Base-by-base conservation (phyloP, 129 eudicot species). In the Scalesia atractyloides region DNA sequence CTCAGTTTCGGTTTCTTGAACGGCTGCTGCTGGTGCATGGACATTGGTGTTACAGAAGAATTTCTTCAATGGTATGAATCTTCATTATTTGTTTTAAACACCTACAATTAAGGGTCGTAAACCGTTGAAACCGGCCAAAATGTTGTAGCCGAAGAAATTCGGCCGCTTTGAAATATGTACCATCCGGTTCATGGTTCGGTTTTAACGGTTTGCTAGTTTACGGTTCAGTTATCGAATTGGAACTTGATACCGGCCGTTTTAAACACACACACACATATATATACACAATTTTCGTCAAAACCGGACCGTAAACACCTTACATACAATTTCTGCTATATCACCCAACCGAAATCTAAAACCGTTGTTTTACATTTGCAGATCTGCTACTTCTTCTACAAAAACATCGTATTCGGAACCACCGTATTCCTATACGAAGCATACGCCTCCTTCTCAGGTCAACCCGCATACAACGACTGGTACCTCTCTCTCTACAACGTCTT, bases 11-110 rank as follows among this genome's bases (percentile, higher is more conserved):
- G 64, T 94, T 76, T 74, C 79, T 94, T 72, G 98, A 94, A 60
- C 87, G 98, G 8, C 64, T 94, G 79, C 89, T 94, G 36, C 69
- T 94, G 82, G 98, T 94, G 52, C 98, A 94, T 66, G 98, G 98
- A 26, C 98, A 94, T 78, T 94, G 98, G 98, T 94, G 97, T 84
- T 94, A 94, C 93, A 78, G 97, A 80, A 87, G 98, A 76, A 90
- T 94, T 72, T 82, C 97, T 16, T 84, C 91, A 48, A 94, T 94
- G 98, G 98, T 94, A 90, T 54, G 75, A 12, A 60, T 60, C 66
- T 60, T 60, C 30, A 13, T 60, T 2, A 30, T 60, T 4, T 26
- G 44, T 60, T 30, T 60, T 33, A 11, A 4, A 30, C 8, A 60
- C 41, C 7, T 26, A 14, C 66, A 5, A 30, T 24, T 30, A 30